Percentiles rank a stretch among this genome's conserved stretches.
phyloP scores from a whole-genome alignment of 345 rosid genomes.

The Acer campestre region DNA sequence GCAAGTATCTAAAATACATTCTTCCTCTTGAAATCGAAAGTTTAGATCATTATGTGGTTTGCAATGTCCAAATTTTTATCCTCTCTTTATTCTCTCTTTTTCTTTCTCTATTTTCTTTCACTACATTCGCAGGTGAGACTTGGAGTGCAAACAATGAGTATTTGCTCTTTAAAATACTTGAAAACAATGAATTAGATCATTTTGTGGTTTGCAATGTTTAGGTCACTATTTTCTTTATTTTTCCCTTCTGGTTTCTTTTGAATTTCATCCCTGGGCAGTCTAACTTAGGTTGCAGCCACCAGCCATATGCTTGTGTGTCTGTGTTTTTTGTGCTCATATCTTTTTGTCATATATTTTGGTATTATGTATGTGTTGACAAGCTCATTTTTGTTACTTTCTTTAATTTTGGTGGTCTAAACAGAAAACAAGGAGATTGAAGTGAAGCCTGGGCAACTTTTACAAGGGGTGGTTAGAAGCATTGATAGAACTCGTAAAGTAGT shows the following conservation, averaged over 20 bases:
- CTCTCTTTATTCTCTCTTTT: neutral
- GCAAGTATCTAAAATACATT: neutral
- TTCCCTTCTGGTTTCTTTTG: neutral
- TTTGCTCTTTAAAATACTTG: neutral
- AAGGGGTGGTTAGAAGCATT: conserved; percentile 72
- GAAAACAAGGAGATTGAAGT: conserved; percentile 45
- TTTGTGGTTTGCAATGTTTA: neutral
- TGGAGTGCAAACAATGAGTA: neutral
- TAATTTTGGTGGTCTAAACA: conserved; percentile 27
- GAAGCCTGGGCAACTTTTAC: conserved; percentile 69
- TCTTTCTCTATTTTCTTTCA: neutral
- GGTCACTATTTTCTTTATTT: neutral
- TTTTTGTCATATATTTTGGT: neutral
- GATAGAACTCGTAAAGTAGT: conserved; percentile 80
- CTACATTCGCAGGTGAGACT: neutral
- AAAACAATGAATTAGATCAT: neutral
- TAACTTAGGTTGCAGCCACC: neutral
- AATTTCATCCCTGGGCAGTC: neutral
- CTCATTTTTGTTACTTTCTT: conserved; percentile 4
- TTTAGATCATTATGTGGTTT: conserved; percentile 4
- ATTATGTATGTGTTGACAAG: neutral
- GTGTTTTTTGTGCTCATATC: neutral
- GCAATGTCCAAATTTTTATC: neutral
- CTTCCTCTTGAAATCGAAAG: neutral
- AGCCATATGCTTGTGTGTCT: neutral